These are phyloP conservation scores for Phylloporus arenicola DNA, from an alignment of 768 basidiomycete genomes.

Conservation along the genomic window DNA sequence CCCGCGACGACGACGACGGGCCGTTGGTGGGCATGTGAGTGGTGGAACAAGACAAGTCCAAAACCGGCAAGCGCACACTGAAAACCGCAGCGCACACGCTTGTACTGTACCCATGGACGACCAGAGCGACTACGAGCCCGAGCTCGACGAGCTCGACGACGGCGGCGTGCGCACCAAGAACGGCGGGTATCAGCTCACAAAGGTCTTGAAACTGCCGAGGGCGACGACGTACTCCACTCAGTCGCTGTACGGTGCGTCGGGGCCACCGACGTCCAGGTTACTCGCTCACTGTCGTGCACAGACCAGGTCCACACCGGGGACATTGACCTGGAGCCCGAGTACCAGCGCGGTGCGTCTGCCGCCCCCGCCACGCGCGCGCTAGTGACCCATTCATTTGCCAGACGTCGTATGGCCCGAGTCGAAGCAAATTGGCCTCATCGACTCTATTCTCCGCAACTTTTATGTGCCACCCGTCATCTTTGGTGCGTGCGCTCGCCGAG, in stretches of 20 bases:
- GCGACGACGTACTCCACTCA: slow-evolving; percentile 63
- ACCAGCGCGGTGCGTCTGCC: slow-evolving; percentile 58
- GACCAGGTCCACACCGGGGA: slow-evolving; percentile 62
- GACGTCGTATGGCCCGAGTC: slow-evolving; percentile 76
- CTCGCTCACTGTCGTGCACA: slow-evolving; percentile 19
- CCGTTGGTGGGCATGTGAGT: slow-evolving; percentile 8
- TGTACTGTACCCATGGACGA: slow-evolving; percentile 3
- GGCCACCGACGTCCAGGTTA: neutral
- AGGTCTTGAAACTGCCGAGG: slow-evolving; percentile 50
- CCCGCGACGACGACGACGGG: slow-evolving; percentile 11
- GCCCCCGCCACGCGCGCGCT: neutral
- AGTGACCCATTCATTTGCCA: slow-evolving; percentile 16
- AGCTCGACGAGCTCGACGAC: slow-evolving; percentile 7
- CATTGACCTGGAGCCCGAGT: slow-evolving; percentile 70
- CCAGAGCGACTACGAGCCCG: slow-evolving; percentile 21
- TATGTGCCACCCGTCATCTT: slow-evolving; percentile 81
- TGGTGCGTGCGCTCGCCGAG: slow-evolving; percentile 31
- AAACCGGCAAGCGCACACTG: slow-evolving; percentile 1
- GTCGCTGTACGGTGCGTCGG: slow-evolving; percentile 45
- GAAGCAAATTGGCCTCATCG: slow-evolving; percentile 72
- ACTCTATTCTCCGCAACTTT: slow-evolving; percentile 73
- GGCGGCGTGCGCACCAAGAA: slow-evolving; percentile 5
- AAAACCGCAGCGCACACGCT: neutral
- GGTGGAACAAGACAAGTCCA: neutral
- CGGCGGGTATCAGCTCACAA: slow-evolving; percentile 29